Evolutionary conservation across 2,329 filamentous ascomycete species (phyloP), one percentile per base, ranked within the genome.

Genomic region (Apiospora pterosperma): DNA sequence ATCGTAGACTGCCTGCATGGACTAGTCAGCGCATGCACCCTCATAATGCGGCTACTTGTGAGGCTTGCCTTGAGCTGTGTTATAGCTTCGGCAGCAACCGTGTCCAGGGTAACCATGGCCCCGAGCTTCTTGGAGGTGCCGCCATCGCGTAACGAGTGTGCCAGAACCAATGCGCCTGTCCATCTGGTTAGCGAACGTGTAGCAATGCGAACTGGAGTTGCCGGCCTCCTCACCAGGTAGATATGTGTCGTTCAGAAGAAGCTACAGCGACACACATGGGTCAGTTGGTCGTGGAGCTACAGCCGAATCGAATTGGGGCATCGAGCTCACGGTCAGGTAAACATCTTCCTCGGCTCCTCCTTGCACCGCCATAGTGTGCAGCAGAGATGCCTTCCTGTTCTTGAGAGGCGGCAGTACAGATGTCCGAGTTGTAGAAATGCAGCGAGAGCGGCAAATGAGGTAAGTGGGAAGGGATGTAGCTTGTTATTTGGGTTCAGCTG

Each of bases 101-200:
- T 89, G 73, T 97, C 93, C 63, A 90, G 84, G 5, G 93, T 96
- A 75, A 96, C 88, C 71, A 98, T 82, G 71, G 91, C 91, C 66
- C 90, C 93, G 72, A 99, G 84, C 81, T 93, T 95, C 81, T 92
- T 96, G 70, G 84, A 88, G 41, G 94, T 92, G 64, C 92, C 92
- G 72, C 89, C 90, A 89, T 99, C 96, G 78, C 92, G 91, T 64
- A 99, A 83, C 38, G 96, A 98, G 81, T 98, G 94, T 67, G 93
- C 94, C 68, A 99, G 88, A 59, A 99, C 94, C 71, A 96, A 88
- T 66, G 94, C 95, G 77, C 96, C 95, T 97, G 70, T 41, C 69
- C 3, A 68, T 25, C 28, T 55, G 39, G 65, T 68, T 67, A 71
- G 69, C 63, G 63, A 23, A n/a, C 31, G 59, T 59, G 61, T 62